These are phyloP conservation scores for Lactuca saligna DNA, from an alignment of 129 eudicot species.

Conservation along the genomic window DNA sequence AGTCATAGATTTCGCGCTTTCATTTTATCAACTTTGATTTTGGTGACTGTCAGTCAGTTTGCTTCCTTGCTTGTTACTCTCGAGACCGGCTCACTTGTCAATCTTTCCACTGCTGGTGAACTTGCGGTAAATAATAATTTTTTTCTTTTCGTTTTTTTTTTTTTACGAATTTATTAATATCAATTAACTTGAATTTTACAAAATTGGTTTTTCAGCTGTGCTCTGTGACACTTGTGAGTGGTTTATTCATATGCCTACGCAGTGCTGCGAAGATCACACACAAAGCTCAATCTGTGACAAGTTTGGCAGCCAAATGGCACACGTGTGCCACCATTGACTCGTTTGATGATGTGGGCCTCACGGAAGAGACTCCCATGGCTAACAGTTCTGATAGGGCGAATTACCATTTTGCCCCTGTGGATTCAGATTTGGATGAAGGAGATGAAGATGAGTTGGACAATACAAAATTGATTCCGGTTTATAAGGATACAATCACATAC, in stretches of 20 bases:
- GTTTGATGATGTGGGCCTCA: constrained; percentile 46
- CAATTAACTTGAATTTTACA: neutral
- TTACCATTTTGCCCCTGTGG: constrained; percentile 32
- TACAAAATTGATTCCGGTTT: constrained; percentile 62
- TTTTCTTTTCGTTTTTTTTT: neutral
- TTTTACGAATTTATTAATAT: neutral
- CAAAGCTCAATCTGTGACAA: constrained; percentile 74
- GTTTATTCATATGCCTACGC: constrained; percentile 70
- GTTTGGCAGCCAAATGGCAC: constrained; percentile 95
- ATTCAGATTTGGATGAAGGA: constrained; percentile 69
- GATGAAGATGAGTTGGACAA: constrained; percentile 80
- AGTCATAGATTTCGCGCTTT: constrained; percentile 87
- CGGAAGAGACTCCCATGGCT: constrained; percentile 38
- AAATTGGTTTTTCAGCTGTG: constrained; percentile 54
- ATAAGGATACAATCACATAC: constrained; percentile 61
- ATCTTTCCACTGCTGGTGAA: constrained; percentile 78
- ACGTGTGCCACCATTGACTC: constrained; percentile 72
- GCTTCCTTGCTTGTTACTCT: constrained; percentile 72
- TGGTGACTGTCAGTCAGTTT: constrained; percentile 83
- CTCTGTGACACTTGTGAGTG: constrained; percentile 69
- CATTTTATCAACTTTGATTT: constrained; percentile 56
- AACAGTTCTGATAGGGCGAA: constrained; percentile 15
- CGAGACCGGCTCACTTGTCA: constrained; percentile 48
- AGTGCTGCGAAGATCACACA: constrained; percentile 96
- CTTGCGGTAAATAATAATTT: constrained; percentile 55